Percentiles rank a stretch among this genome's conserved stretches.
Evolutionary conservation across 1,284 basidiomycete genomes (phyloP).

Genomic region (Schizophyllum amplum): DNA sequence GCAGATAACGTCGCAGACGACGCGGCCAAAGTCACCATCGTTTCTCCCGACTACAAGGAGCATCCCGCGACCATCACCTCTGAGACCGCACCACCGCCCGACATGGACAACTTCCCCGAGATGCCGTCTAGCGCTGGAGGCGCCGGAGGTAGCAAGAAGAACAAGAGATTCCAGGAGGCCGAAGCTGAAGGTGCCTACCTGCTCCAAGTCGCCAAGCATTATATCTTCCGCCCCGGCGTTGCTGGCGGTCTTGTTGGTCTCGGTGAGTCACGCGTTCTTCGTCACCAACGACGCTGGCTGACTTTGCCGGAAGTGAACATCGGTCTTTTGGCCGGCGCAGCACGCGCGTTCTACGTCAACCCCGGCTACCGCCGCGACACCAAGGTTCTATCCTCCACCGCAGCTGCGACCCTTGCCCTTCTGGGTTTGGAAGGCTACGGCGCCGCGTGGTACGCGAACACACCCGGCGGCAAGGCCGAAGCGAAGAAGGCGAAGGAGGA

Average conservation of each 20-base stretch:
- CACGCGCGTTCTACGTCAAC: conserved; percentile 61
- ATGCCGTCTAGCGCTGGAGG: neutral
- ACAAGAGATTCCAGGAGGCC: conserved; percentile 32
- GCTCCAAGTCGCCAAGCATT: conserved; percentile 51
- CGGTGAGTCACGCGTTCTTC: conserved; percentile 25
- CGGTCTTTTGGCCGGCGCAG: conserved; percentile 55
- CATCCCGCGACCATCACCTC: conserved; percentile 37
- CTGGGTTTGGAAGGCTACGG: conserved; percentile 57
- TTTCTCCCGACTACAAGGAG: conserved; percentile 39
- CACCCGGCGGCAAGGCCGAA: conserved; percentile 50
- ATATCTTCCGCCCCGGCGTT: conserved; percentile 59
- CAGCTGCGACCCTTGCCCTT: conserved; percentile 47
- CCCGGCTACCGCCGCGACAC: conserved; percentile 56
- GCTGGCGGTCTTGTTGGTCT: conserved; percentile 69
- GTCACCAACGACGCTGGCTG: neutral
- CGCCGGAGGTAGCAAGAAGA: neutral
- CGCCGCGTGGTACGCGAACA: conserved; percentile 56
- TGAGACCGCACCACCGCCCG: conserved; percentile 11
- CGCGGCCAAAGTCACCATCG: conserved; percentile 45
- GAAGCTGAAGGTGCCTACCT: conserved; percentile 46
- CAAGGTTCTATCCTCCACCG: conserved; percentile 43
- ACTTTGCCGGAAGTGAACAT: conserved; percentile 49
- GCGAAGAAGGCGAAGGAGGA: conserved; percentile 53
- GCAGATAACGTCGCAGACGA: conserved; percentile 37
- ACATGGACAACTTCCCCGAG: neutral